Conservation (phyloP, 345 rosid species). For the Kandelia obovata region DNA sequence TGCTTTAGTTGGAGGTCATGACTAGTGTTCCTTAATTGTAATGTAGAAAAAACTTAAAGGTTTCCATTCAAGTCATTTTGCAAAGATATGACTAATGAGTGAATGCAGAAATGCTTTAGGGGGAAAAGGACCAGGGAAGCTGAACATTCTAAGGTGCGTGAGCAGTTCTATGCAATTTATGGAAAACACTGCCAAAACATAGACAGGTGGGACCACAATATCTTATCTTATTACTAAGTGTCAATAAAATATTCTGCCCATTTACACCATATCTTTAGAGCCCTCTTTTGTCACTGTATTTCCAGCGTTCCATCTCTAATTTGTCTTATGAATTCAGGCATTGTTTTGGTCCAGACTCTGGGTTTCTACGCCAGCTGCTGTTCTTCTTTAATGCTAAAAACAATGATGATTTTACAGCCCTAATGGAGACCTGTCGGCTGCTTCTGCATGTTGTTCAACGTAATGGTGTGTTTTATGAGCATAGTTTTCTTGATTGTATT, state of each 20-base stretch:
- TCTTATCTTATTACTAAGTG: conserved; percentile 1
- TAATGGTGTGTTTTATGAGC: conserved; percentile 39
- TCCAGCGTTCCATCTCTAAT: background rate
- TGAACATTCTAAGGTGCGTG: conserved; percentile 60
- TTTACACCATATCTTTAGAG: no score
- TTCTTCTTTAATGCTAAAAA: conserved; percentile 69
- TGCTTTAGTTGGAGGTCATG: no score
- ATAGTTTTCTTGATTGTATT: background rate
- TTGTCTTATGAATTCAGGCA: conserved; percentile 46
- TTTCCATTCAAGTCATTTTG: background rate
- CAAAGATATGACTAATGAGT: conserved; percentile 38
- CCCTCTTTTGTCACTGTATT: no score
- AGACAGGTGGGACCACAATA: conserved; percentile 48
- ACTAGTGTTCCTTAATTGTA: no score
- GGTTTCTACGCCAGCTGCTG: conserved; percentile 66
- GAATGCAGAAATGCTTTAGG: conserved; percentile 91
- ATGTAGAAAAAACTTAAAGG: no score
- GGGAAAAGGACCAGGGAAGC: conserved; percentile 69
- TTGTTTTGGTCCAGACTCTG: conserved; percentile 85
- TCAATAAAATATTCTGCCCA: no score
- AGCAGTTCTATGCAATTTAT: conserved; percentile 54
- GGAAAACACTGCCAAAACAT: conserved; percentile 68
- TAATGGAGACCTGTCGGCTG: conserved; percentile 63
- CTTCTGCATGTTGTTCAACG: conserved; percentile 49
- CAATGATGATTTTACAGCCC: conserved; percentile 49